phyloP scores from a whole-genome alignment of 345 rosid genomes.

The Mangifera indica region DNA sequence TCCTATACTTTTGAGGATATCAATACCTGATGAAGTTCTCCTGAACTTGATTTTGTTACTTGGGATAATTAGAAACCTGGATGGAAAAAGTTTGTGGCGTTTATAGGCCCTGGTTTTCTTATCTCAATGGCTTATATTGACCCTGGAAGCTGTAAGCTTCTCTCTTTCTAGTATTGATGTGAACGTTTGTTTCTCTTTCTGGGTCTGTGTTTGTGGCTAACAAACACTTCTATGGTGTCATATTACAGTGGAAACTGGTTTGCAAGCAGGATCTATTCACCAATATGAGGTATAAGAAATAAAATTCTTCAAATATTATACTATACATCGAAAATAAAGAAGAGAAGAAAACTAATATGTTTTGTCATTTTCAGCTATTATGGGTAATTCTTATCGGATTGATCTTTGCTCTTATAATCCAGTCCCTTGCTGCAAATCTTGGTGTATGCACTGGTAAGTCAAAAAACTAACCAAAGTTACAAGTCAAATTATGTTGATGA shows the following conservation, averaged over 20 bases:
- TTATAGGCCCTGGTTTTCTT: constrained; percentile 63
- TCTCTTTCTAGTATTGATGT: neutral
- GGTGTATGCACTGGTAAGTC: constrained; percentile 64
- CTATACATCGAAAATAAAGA: no score
- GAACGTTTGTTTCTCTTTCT: neutral
- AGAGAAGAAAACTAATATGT: neutral
- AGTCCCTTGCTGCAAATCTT: constrained; percentile 78
- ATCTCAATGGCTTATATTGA: constrained; percentile 67
- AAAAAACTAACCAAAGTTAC: no score
- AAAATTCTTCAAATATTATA: no score
- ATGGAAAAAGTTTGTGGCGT: constrained; percentile 52
- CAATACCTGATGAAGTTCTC: neutral
- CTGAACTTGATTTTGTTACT: neutral
- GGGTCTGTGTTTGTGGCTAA: neutral
- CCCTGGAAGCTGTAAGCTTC: constrained; percentile 52
- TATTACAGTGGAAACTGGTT: constrained; percentile 63
- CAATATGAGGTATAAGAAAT: constrained; percentile 43
- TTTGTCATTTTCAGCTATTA: constrained; percentile 39
- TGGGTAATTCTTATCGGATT: constrained; percentile 65
- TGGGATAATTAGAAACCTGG: constrained; percentile 47
- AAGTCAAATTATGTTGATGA: no score
- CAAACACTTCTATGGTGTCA: neutral
- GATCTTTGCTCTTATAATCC: no score
- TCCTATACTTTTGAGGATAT: no score
- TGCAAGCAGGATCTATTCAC: constrained; percentile 68